A percentile compares a stretch with the other conserved stretches of the same genome.
Conservation (phyloP, 352 stramenopile genomes). For the Phytophthora idaei region DNA sequence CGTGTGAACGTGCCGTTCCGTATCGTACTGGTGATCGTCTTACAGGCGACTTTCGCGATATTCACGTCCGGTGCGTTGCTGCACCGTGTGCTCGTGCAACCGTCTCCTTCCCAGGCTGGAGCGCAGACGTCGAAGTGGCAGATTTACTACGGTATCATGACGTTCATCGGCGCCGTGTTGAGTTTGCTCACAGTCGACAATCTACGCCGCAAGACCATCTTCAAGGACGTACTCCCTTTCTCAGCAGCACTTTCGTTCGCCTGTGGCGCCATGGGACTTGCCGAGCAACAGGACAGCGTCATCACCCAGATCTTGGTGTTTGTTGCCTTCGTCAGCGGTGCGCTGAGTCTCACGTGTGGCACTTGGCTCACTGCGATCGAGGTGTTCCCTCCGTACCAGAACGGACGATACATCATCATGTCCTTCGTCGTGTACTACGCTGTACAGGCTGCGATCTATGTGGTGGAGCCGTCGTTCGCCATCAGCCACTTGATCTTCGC, state of each 20-base stretch:
- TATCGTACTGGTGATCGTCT: constrained; percentile 55
- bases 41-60: constrained; percentile 74
- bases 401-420: constrained; percentile 63
- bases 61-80: constrained; percentile 77
- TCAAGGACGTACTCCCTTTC: constrained; percentile 87
- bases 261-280: constrained; percentile 63
- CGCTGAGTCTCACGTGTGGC: constrained; percentile 75
- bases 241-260: constrained; percentile 58
- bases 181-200: constrained; percentile 84
- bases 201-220: constrained; percentile 88
- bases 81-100: constrained; percentile 67
- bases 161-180: constrained; percentile 66
- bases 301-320: constrained; percentile 77
- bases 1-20: constrained; percentile 79
- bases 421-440: constrained; percentile 83
- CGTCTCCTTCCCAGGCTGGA: constrained; percentile 39
- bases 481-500: constrained; percentile 82
- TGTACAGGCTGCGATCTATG: constrained; percentile 69
- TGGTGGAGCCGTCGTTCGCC: constrained; percentile 70
- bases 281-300: constrained; percentile 44
- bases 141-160: constrained; percentile 82
- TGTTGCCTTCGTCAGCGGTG: constrained; percentile 67
- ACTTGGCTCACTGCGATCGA: constrained; percentile 87
- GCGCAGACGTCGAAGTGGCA: constrained; percentile 77
- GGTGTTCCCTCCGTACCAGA: constrained; percentile 84